A percentile compares a stretch with the other conserved stretches of the same genome.
Evolutionary conservation across 208 protist species (phyloP).

Genomic region (Phytomonas sp.): DNA sequence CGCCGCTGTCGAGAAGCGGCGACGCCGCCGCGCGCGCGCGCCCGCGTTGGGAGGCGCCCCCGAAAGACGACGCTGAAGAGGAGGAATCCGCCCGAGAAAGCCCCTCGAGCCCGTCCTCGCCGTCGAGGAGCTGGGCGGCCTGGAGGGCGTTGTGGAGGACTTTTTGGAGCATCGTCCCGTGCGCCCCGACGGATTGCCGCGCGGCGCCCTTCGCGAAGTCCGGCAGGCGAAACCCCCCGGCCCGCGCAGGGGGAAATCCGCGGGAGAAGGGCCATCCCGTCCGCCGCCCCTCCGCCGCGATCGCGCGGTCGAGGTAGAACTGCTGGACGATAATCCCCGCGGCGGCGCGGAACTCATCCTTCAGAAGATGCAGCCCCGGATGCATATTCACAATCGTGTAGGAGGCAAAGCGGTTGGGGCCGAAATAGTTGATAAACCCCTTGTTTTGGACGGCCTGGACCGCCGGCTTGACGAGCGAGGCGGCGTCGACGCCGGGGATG

Average conservation of each 20-base stretch:
- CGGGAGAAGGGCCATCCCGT: slow-evolving; percentile 37
- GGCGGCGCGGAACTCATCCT: slow-evolving; percentile 72
- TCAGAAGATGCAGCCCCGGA: slow-evolving; percentile 73
- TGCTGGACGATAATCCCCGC: slow-evolving; percentile 84
- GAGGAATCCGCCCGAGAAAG: background rate
- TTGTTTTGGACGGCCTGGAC: slow-evolving; percentile 49
- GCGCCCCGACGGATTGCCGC: slow-evolving; percentile 40
- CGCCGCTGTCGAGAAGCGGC: slow-evolving; percentile 27
- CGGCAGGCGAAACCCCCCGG: slow-evolving; percentile 30
- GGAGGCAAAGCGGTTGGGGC: slow-evolving; percentile 57
- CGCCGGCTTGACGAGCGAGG: slow-evolving; percentile 45
- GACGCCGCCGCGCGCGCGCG: background rate
- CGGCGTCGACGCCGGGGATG: slow-evolving; percentile 49
- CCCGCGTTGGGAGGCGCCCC: background rate
- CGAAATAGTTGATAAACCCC: slow-evolving; percentile 89
- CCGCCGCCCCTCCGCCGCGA: slow-evolving; percentile 50
- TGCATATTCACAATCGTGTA: slow-evolving; percentile 85
- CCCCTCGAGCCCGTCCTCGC: slow-evolving; percentile 12
- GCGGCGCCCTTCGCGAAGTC: slow-evolving; percentile 28
- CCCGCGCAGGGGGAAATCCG: slow-evolving; percentile 28
- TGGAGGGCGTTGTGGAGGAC: slow-evolving; percentile 77
- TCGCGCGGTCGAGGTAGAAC: slow-evolving; percentile 69
- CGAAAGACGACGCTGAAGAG: background rate
- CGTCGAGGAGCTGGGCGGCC: slow-evolving; percentile 38
- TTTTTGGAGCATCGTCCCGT: slow-evolving; percentile 66